Evolutionary conservation across 2,329 filamentous ascomycete genomes (phyloP).

Genomic region (Ustulina deusta): DNA sequence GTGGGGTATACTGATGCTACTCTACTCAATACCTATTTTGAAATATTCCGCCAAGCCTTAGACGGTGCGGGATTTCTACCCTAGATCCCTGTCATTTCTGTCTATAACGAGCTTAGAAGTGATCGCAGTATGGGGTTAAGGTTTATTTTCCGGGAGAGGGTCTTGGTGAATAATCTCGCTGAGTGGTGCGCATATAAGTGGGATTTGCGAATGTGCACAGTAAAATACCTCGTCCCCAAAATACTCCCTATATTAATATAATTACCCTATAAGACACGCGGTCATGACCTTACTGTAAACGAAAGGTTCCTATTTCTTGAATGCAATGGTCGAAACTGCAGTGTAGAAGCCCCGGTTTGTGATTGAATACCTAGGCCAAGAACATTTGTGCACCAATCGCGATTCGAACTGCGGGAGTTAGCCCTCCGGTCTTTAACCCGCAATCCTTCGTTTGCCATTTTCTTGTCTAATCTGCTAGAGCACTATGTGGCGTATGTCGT

Average conservation of each 20-base stretch:
- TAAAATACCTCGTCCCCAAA: too few relatives aligned
- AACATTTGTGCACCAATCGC: slow-evolving; percentile 13
- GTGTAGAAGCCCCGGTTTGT: neutral
- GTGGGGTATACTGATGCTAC: too few relatives aligned
- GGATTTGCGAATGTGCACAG: neutral
- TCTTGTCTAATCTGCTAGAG: neutral
- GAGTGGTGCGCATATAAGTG: slow-evolving; percentile 12
- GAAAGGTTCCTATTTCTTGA: neutral
- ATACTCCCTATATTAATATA: neutral
- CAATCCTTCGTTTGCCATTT: neutral
- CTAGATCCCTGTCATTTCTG: neutral
- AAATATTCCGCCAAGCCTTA: neutral
- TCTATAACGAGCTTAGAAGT: neutral
- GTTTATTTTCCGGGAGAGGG: slow-evolving; percentile 3
- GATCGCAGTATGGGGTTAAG: slow-evolving; percentile 19
- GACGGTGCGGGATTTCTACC: neutral
- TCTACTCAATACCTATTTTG: neutral
- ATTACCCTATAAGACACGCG: neutral
- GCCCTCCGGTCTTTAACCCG: neutral
- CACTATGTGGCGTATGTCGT: neutral
- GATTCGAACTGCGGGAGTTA: neutral
- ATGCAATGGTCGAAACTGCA: too few relatives aligned
- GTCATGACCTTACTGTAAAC: neutral
- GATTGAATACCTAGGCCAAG: neutral
- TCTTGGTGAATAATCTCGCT: neutral